Evolutionary conservation across 306 rosid genomes (phyloP), one percentile per base, ranked within the genome.

Genomic region (Sicyos edulis): DNA sequence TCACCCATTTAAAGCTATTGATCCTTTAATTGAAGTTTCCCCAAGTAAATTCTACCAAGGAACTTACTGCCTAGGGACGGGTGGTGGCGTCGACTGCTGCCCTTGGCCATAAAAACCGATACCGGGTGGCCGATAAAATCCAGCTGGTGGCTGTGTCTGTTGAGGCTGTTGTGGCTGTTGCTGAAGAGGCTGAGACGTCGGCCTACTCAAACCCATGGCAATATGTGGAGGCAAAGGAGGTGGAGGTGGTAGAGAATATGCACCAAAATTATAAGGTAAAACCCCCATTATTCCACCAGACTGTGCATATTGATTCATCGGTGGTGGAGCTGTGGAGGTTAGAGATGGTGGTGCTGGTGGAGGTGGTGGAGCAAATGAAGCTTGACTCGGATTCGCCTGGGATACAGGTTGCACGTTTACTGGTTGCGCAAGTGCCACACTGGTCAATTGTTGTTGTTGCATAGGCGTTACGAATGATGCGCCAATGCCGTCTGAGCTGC

Each of bases 51-150:
- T 72, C 73, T 13, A 57, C 34, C 12, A 20, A 17, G 76, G 58
- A 76, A 61, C 83, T 89, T 82, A 89, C 83, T 89, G 92, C 80
- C 97, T 87, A 75, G 88, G 91, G 24, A 87, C 87, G 24, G 96
- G 85, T 0, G 86, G 96, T 5, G 90, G 84, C 16, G 88, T 74
- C 44, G 92, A 80, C 37, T 87, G 87, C 79, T 87, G 89, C 73
- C 72, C 80, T 81, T 85, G 88, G 73, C 97, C 92, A 13, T 92
- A 92, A 75, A 89, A 89, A 72, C 97, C 90, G 20, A 89, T 78
- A 40, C 90, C 88, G 3, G 89, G 82, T 47, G 88, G 90, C 75
- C 90, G 78, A 76, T 89, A 89, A 79, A 78, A 92, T 78, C 92
- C 96, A 51, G 88, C 90, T 0, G 83, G 77, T 16, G 90, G 80